Evolutionary conservation across 805 yeast genomes (phyloP), one percentile per base, ranked within the genome.

Genomic region (Lipomyces spencermartinsiae): DNA sequence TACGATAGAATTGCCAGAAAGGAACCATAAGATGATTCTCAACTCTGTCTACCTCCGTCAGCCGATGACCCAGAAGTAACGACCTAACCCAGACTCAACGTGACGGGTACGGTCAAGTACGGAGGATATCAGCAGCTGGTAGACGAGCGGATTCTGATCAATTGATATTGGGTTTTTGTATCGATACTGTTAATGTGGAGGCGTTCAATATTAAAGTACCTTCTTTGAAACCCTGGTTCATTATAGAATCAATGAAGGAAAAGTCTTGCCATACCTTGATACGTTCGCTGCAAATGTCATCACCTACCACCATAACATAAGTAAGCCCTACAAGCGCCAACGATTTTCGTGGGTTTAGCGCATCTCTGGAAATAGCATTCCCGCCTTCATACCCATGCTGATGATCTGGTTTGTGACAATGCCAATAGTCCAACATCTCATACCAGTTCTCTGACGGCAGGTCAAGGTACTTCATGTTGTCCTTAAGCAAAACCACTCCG

Each of bases 371-470:
- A 2, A 59, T 10, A 19, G 4, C 62, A 9, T 37, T 34, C 8
- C 35, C 12, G 12, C 49, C 58, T 49, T 25, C 34, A n/a, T 53
- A 43, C n/a, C 56, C 25, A 39, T 63, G 65, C 53, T 64, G 64
- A 58, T 64, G 66, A 39, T 61, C 61, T 39, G 83, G 83, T 65
- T 80, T 81, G 65, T 94, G 98, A 76, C 99, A 94, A 77, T 94
- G 98, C 99, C 99, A 94, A 72, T 90, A 90, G 66, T 94, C 98
- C 97, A 94, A 90, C 84, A 95, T 80, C 76, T 94, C 99, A 14
- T 89, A 87, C 99, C 99, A 94, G 60, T 86, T 81, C 75, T 93
- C 98, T 0, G 97, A 90, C 0, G 99, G 99, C 88, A 94, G 85
- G 51, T 91, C 91, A 35, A 69, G 57, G 31, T 59, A 69, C 29